Conservation (phyloP, 192 early-diverging fungal genomes). For the Linnemannia schmuckeri region DNA sequence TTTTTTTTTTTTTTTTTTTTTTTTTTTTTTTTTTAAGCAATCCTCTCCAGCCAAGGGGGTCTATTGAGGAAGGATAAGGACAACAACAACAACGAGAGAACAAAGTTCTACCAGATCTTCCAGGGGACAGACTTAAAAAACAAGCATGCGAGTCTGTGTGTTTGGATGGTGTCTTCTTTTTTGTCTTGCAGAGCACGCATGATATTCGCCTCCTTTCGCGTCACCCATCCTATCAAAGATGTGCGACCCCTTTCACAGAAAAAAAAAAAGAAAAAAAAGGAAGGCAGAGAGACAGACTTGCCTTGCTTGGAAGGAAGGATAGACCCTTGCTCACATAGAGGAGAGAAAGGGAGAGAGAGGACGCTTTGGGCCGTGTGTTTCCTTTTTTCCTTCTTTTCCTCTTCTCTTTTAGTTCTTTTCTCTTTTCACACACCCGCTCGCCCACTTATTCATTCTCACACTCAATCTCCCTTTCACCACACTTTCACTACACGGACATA, state of each 20-base stretch:
- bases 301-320: not conserved
- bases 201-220: conserved; percentile 19
- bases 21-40: no score
- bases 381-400: not conserved
- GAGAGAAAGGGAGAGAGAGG: not conserved
- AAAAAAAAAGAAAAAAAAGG: no score
- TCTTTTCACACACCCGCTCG: conserved; percentile 8
- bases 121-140: not conserved
- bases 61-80: not conserved
- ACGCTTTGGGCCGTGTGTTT: not conserved
- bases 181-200: conserved; percentile 20
- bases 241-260: not conserved
- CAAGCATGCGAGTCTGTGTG: not conserved
- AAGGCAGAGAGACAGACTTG: not conserved
- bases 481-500: not conserved
- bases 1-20: not conserved
- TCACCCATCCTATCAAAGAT: conserved; percentile 24
- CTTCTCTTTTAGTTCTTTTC: not conserved
- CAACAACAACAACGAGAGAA: not conserved
- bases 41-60: not conserved
- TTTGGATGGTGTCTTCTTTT: not conserved
- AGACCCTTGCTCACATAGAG: not conserved
- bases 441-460: not conserved
- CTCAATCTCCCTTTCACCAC: not conserved
- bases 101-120: not conserved